Conservation (phyloP, 306 rosid genomes). For the Crotalaria pallida region DNA sequence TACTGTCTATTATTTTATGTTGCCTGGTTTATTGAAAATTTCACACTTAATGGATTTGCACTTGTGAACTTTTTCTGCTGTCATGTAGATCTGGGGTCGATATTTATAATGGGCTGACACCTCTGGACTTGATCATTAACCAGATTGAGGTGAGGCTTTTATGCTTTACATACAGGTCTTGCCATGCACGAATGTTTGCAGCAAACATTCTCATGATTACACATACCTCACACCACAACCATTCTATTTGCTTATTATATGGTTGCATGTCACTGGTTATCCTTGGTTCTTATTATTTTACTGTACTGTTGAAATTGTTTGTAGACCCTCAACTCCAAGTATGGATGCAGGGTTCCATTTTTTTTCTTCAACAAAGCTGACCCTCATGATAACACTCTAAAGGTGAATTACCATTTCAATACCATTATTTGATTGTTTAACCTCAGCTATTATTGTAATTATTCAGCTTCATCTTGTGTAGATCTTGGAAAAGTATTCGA, state of each 20-base stretch:
- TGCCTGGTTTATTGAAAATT: neutral
- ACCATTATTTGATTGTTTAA: slow-evolving; percentile 8
- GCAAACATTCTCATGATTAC: neutral
- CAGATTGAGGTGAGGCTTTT: slow-evolving; percentile 55
- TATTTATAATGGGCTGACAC: slow-evolving; percentile 44
- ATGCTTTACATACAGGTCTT: neutral
- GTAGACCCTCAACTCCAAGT: slow-evolving; percentile 54
- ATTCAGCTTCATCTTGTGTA: slow-evolving; percentile 25
- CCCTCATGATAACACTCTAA: slow-evolving; percentile 41
- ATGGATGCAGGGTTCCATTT: slow-evolving; percentile 57
- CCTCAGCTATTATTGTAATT: slow-evolving; percentile 9
- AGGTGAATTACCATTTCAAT: slow-evolving; percentile 41
- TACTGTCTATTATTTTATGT: neutral
- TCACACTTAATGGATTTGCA: neutral
- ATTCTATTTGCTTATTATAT: neutral
- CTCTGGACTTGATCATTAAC: slow-evolving; percentile 49
- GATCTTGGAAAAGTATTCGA: slow-evolving; percentile 50
- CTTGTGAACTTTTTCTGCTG: neutral
- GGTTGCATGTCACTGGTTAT: neutral
- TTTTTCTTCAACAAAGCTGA: slow-evolving; percentile 42
- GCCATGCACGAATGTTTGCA: neutral
- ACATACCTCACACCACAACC: neutral
- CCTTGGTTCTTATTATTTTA: slow-evolving; percentile 5
- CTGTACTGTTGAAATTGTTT: slow-evolving; percentile 16
- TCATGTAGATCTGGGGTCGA: slow-evolving; percentile 45